Conservation (phyloP, 129 eudicot species). For the Helianthus annuus region HanXRQr2.0-SUNRISE NC_035437.2:171262446-171262945, state of each 20-base stretch:
- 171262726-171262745: slow-evolving; percentile 43
- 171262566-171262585: slow-evolving; percentile 29
- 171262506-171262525: slow-evolving; percentile 38
- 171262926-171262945: slow-evolving; percentile 86
- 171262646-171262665: slow-evolving; percentile 25
- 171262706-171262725: slow-evolving; percentile 43
- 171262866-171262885: slow-evolving; percentile 62
- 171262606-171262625: slow-evolving; percentile 22
- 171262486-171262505: slow-evolving; percentile 32
- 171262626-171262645: slow-evolving; percentile 29
- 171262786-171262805: slow-evolving; percentile 98
- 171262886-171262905: slow-evolving; percentile 71
- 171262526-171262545: slow-evolving; percentile 18
- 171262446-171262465: slow-evolving; percentile 36
- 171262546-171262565: slow-evolving; percentile 28
- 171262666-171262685: slow-evolving; percentile 33
- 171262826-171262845: slow-evolving; percentile 82
- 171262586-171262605: not conserved
- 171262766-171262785: slow-evolving; percentile 65
- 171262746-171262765: slow-evolving; percentile 56
- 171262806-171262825: slow-evolving; percentile 77
- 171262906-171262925: slow-evolving; percentile 95
- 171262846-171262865: slow-evolving; percentile 99
- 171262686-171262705: slow-evolving; percentile 50
- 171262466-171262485: slow-evolving; percentile 26